phyloP scores from a whole-genome alignment of 148 eudicot genomes.

The Hydrangea macrophylla region DNA sequence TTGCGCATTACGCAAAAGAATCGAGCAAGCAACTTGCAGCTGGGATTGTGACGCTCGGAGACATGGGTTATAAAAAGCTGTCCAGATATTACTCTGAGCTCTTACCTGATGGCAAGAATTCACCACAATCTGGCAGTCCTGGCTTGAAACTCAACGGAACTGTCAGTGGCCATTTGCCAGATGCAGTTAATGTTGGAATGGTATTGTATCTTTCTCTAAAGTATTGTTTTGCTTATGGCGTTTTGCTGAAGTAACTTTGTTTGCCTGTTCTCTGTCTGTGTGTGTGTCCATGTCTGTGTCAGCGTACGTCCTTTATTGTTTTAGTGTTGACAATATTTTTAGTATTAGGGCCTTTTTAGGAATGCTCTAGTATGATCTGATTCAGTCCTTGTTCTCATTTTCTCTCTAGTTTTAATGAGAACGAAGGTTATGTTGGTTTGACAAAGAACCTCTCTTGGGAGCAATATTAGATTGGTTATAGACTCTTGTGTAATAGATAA shows the following conservation, averaged over 20 bases:
- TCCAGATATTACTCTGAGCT: conserved; percentile 77
- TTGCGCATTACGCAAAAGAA: conserved; percentile 76
- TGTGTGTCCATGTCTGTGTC: too few species aligned
- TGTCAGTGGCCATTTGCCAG: conserved; percentile 40
- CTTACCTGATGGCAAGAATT: conserved; percentile 49
- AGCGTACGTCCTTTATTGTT: not conserved
- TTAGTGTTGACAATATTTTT: not conserved
- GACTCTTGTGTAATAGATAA: too few species aligned
- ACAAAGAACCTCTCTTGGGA: too few species aligned
- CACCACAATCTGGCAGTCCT: conserved; percentile 31
- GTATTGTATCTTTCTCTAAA: conserved; percentile 33
- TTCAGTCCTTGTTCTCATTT: too few species aligned
- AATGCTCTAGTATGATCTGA: too few species aligned
- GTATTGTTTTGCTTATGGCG: not conserved
- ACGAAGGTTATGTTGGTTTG: too few species aligned
- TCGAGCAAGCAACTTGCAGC: conserved; percentile 91
- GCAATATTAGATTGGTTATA: too few species aligned
- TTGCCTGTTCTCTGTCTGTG: not conserved
- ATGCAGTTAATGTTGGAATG: conserved; percentile 70
- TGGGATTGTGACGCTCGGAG: conserved; percentile 78
- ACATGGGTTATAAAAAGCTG: conserved; percentile 70
- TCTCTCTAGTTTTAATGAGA: too few species aligned
- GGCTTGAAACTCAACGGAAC: conserved; percentile 49
- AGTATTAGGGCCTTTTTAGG: too few species aligned
- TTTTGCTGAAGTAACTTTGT: not conserved